These are phyloP conservation scores for Harringtonia lauricola DNA, from an alignment of 2,329 filamentous ascomycete genomes.

Conservation along the genomic window DNA sequence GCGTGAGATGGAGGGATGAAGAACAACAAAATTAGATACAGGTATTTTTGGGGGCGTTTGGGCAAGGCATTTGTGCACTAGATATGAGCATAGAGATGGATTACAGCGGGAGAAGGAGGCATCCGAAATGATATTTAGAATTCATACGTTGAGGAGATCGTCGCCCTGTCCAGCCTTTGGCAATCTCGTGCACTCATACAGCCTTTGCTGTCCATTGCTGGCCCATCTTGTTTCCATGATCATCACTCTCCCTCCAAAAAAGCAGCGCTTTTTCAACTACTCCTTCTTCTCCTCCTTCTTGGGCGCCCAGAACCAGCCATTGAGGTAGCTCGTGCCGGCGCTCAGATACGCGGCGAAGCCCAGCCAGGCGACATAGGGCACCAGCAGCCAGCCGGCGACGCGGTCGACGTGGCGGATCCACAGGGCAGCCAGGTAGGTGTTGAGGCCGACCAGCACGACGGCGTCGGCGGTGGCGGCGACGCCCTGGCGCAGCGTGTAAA, in stretches of 20 bases:
- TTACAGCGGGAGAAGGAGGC: no score
- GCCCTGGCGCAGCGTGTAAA: conserved; percentile 69
- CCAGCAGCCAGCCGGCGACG: conserved; percentile 61
- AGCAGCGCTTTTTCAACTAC: no score
- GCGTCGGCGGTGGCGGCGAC: conserved; percentile 68
- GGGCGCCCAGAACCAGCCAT: conserved; percentile 53
- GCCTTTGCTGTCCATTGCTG: no score
- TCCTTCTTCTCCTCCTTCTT: conserved; percentile 1
- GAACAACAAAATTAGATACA: no score
- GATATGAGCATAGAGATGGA: no score
- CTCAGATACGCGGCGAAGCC: conserved; percentile 80
- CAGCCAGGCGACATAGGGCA: conserved; percentile 79
- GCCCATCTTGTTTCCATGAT: no score
- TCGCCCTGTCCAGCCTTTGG: no score
- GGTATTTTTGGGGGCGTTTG: background rate
- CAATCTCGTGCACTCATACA: no score
- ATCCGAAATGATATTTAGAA: no score
- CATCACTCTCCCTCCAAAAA: no score
- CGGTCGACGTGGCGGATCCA: conserved; percentile 62
- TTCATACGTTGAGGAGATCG: no score
- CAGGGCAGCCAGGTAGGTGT: conserved; percentile 61
- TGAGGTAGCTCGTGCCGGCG: conserved; percentile 55
- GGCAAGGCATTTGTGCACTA: no score
- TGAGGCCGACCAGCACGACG: conserved; percentile 57
- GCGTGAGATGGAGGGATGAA: conserved; percentile 14